Percentiles rank a stretch among this genome's conserved stretches.
Conservation (phyloP, 2,329 filamentous ascomycete species). For the Elsinoe necatrix region DNA sequence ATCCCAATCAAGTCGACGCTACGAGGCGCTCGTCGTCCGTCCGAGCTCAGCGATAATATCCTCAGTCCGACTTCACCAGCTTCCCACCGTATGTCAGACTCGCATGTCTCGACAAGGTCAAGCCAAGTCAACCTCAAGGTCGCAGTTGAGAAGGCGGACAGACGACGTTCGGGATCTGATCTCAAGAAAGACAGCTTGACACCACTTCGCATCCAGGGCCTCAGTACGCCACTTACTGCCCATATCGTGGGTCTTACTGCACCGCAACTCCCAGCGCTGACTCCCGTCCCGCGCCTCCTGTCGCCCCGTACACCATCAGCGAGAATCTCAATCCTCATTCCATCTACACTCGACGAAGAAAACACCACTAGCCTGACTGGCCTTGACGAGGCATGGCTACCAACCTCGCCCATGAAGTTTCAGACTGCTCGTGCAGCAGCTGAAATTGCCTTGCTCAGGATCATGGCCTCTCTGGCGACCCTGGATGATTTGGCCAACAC, state of each 20-base stretch:
- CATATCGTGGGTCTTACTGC: not conserved
- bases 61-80: not conserved
- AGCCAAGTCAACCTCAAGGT: not conserved
- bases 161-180: slow-evolving; percentile 2
- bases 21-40: not conserved
- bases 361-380: slow-evolving; percentile 4
- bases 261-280: slow-evolving; percentile 23
- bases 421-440: slow-evolving; percentile 29
- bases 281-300: not conserved
- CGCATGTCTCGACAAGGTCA: not conserved
- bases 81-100: slow-evolving; percentile 1
- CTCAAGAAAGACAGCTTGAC: slow-evolving; percentile 8
- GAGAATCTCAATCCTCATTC: slow-evolving; percentile 12
- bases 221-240: slow-evolving; percentile 3
- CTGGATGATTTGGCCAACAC: slow-evolving; percentile 49
- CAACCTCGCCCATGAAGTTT: slow-evolving; percentile 13
- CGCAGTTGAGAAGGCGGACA: not conserved
- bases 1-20: slow-evolving; percentile 5
- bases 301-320: slow-evolving; percentile 11
- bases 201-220: slow-evolving; percentile 9
- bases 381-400: slow-evolving; percentile 11
- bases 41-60: not conserved
- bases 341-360: not conserved
- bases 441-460: slow-evolving; percentile 44
- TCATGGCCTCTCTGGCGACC: slow-evolving; percentile 42